Base-by-base conservation (phyloP, 2,329 filamentous ascomycete species). In the Colletotrichum sp. region DNA sequence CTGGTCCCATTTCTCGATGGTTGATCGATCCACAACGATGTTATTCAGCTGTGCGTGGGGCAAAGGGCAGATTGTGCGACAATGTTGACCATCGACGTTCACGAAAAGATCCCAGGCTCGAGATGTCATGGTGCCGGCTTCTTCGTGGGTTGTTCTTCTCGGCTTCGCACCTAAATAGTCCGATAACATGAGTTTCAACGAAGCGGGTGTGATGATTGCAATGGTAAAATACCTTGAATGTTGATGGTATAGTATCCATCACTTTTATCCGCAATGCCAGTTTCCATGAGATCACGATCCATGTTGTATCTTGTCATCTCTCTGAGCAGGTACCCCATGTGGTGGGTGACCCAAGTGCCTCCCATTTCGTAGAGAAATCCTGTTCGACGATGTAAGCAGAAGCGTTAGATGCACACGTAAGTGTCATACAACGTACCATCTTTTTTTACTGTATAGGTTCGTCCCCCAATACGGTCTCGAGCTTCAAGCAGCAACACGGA, bases 301-400 rank as follows among this genome's bases (percentile, higher is more conserved):
- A 89, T 86, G 5, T 83, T 79, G 73, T 89, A 89, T 26, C 87
- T 78, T 1, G 83, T 81, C 7, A 89, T 85, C 66, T 89, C 87
- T 6, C 86, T 80, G 82, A 83, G 87, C 3, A 87, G 79, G 36
- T 86, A 84, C 0, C 86, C 86, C 78, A 84, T 82, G 58, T 78
- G 77, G 83, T 84, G 85, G 32, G 84, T 83, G 4, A 87, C 79
- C 85, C 85, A 87, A 1, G 85, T 86, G 0, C 86, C 86, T 1
- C 86, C 85, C 83, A 87, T 84, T 62, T 87, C 85, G 67, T 82
- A 86, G 1, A 80, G 78, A 30, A 83, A 82, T 0, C 82, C 64
- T 68, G 21, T 12, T 48, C 43, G 18, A 21, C 18, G 38, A n/a
- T 36, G 24, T 48, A 2, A 24, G 12, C 21, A 13, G 14, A n/a